These are phyloP conservation scores for Fraxinus ornus DNA, from an alignment of 305 asterid genomes.

Conservation along the genomic window DNA sequence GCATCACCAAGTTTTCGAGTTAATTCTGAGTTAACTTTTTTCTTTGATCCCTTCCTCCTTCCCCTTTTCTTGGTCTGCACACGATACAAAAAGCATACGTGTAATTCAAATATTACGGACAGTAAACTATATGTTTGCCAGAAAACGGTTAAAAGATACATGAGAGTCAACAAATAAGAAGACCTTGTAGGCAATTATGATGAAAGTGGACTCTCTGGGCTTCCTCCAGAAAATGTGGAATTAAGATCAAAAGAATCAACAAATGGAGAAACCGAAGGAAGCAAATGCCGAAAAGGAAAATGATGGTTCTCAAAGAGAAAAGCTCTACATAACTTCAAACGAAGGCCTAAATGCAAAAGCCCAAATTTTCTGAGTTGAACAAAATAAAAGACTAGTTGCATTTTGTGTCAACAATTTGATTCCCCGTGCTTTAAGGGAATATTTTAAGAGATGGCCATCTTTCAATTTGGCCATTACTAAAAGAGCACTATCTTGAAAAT, in stretches of 20 bases:
- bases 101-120: slow-evolving; percentile 7
- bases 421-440: background rate
- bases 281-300: background rate
- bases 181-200: background rate
- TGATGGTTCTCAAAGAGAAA: background rate
- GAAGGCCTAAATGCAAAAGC: background rate
- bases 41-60: slow-evolving; percentile 66
- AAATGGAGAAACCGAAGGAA: background rate
- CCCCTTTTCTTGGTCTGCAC: slow-evolving; percentile 57
- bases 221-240: background rate
- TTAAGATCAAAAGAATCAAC: background rate
- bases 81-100: slow-evolving; percentile 12
- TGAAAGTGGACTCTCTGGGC: background rate
- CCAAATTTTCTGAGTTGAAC: background rate
- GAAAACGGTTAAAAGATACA: slow-evolving; percentile 4
- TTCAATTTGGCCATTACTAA: background rate
- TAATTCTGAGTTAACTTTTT: slow-evolving; percentile 57
- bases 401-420: background rate
- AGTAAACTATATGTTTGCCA: background rate
- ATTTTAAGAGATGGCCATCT: background rate
- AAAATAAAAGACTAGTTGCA: background rate
- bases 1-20: slow-evolving; percentile 78
- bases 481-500: background rate
- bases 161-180: background rate
- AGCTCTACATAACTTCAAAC: background rate